phyloP scores from a whole-genome alignment of 2,329 filamentous ascomycete genomes.

The Ceratocystis eucalypticola region DNA sequence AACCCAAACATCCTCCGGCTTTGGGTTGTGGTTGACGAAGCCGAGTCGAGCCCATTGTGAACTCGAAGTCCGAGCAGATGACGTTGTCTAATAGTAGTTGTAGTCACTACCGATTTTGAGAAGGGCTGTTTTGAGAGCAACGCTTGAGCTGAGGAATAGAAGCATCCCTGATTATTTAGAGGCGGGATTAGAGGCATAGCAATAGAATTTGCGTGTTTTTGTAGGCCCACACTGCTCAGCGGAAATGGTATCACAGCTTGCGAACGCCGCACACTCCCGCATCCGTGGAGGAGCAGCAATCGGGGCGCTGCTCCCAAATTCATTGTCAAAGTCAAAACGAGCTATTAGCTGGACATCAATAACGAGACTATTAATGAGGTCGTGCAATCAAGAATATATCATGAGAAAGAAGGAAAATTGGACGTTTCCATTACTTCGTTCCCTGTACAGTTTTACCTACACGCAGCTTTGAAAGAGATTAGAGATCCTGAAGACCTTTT shows the following conservation, averaged over 20 bases:
- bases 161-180: background rate
- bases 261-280: slow-evolving; percentile 8
- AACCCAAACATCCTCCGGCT: slow-evolving; percentile 11
- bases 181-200: background rate
- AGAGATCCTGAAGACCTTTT: background rate
- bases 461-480: background rate
- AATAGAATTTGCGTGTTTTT: background rate
- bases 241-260: background rate
- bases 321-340: slow-evolving; percentile 29
- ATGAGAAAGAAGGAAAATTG: slow-evolving; percentile 1
- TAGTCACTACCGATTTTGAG: background rate
- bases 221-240: background rate
- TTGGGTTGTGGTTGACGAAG: background rate
- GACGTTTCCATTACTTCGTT: background rate
- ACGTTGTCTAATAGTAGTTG: background rate
- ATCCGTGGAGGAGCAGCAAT: slow-evolving; percentile 32
- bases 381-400: background rate
- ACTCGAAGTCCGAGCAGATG: background rate
- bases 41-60: background rate
- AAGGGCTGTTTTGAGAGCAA: background rate
- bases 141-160: slow-evolving; percentile 1
- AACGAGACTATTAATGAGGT: background rate
- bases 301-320: slow-evolving; percentile 37
- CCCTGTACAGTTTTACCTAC: background rate
- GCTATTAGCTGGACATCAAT: slow-evolving; percentile 9